Evolutionary conservation across 495 filamentous ascomycete species (phyloP), one percentile per base, ranked within the genome.

Genomic region (Schizothecium vesticola): DNA sequence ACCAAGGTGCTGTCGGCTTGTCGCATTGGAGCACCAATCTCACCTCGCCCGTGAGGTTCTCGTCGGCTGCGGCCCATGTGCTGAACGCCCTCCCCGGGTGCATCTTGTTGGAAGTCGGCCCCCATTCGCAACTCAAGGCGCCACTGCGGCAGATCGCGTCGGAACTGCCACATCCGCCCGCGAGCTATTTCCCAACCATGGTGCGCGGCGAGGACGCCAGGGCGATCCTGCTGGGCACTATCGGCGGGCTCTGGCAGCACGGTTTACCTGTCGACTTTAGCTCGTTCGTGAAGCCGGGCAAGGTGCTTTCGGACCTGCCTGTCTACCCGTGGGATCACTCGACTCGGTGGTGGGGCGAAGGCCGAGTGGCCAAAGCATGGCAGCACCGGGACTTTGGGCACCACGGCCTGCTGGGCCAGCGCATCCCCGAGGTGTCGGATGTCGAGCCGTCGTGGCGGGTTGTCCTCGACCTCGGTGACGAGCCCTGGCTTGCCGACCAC

Each of bases 101-200:
- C 3, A 33, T 61, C 13, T 67, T 81, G 10, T 2, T 90, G 13
- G 87, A 90, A 64, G 74, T 89, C 33, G 88, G 89, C 0, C 85
- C 89, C 22, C 88, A 90, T 68, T 70, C 77, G 5, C 83, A 86
- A 0, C 74, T 91, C 0, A 75, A 80, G 26, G 80, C 82, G 0
- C 84, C 86, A 0, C 64, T 86, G 12, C 76, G 79, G 12, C 79
- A 87, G 56, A 57, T 57, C 24, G 56, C n/a, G n/a, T n/a, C n/a
- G n/a, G n/a, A n/a, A n/a, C n/a, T n/a, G n/a, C n/a, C n/a, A n/a
- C n/a, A n/a, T n/a, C n/a, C n/a, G n/a, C n/a, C n/a, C n/a, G n/a
- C n/a, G n/a, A n/a, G n/a, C n/a, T n/a, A n/a, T n/a, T n/a, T n/a
- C n/a, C n/a, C n/a, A n/a, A n/a, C n/a, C n/a, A n/a, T n/a, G n/a